Base-by-base conservation (phyloP, 169 alveolate genomes). In the Condylostoma magnum region DNA sequence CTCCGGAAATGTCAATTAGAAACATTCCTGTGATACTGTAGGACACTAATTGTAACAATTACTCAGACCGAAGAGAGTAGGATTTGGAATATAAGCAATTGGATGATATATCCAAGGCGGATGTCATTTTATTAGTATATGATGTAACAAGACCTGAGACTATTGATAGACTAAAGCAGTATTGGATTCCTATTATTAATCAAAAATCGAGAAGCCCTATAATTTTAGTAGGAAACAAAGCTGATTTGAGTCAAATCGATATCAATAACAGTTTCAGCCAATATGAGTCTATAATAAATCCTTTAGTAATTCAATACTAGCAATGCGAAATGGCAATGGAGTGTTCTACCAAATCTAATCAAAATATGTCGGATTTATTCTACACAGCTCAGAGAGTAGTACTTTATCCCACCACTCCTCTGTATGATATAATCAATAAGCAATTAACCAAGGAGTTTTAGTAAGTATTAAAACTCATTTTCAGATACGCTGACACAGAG, bases 171-270 rank as follows among this genome's bases (percentile, higher is more conserved):
- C 34, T 87, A 31, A 53, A 57, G 22, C 22, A 48, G 6, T 77
- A 47, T 44, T 87, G 94, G 94, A 34, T 82, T 18, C 81, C 81
- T 18, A 33, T 58, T 36, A 37, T 2, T 20, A 27, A 54, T 8
- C 20, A 20, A 18, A 18, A 12, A 38, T 34, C 30, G 20, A 36
- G 67, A 52, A 41, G 54, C 3, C 94, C 94, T n/a, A 68, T 83
- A 18, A 83, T 87, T 31, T 33, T 87, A 31, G 90, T 87, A 1
- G 94, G 94, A 6, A 87, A 87, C 30, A 87, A 87, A 70, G 68
- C 73, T 1, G 94, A 87, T 68, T 47, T 71, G 44, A 54, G 81
- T 8, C 70, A 69, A n/a, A 44, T 38, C 15, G 34, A 43, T 6
- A 25, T 25, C n/a, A 53, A 58, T 12, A 33, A 52, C 3, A 69